phyloP scores from a whole-genome alignment of 140 eudicot species.

The Oenanthe javanica region DNA sequence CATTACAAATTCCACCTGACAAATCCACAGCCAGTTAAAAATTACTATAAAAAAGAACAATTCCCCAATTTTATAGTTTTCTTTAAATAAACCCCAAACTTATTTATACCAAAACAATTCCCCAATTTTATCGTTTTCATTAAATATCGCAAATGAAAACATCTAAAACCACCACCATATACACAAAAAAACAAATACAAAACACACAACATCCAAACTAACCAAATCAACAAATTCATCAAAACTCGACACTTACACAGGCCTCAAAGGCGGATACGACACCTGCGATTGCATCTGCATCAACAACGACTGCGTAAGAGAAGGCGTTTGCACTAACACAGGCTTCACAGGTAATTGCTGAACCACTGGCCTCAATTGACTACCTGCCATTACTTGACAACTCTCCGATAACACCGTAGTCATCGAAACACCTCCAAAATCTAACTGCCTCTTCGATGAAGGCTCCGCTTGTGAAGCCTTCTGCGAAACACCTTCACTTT shows the following conservation, averaged over 20 bases:
- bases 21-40: not conserved
- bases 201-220: not conserved
- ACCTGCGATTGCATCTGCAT: constrained; percentile 25
- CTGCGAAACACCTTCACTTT: constrained; percentile 56
- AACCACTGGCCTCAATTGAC: constrained; percentile 10
- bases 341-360: constrained; percentile 8
- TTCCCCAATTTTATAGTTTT: not conserved
- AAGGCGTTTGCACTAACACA: constrained; percentile 4
- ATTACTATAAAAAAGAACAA: not conserved
- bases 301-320: constrained; percentile 18
- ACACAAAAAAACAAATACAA: not conserved
- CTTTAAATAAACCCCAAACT: not conserved
- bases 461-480: constrained; percentile 43
- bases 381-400: constrained; percentile 20
- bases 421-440: constrained; percentile 40
- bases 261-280: constrained; percentile 21
- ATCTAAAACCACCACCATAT: not conserved
- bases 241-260: constrained; percentile 16
- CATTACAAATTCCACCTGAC: not conserved
- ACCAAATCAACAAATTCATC: constrained; percentile 14
- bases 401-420: constrained; percentile 28
- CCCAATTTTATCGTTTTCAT: not conserved
- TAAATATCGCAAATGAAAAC: not conserved
- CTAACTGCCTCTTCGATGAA: constrained; percentile 90
- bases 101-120: not conserved